Base-by-base conservation (phyloP, 1,139 yeast genomes). In the Sugiyamaella paludigena region DNA sequence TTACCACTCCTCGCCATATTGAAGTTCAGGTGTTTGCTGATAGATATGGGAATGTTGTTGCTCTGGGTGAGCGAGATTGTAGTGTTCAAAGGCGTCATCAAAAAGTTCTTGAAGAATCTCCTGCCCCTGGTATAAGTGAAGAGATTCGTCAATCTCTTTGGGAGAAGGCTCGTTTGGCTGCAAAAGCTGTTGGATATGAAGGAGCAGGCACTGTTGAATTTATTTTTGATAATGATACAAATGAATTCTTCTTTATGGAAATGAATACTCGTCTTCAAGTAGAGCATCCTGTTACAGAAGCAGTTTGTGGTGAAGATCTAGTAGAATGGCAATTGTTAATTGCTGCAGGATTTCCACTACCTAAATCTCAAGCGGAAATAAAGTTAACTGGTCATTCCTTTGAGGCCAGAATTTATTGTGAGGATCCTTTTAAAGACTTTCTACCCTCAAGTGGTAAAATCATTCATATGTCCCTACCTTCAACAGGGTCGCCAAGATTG, bases 321-420 rank as follows among this genome's bases (percentile, higher is more conserved):
- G 96, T 88, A 37, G 95, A 95, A 55, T 95, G 96, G 53, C 96
- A 88, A 72, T 84, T 88, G 60, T 95, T 87, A 69, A 86, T 88
- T 60, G 95, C 95, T 43, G 96, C 96, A 2, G 96, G 96, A 4
- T 58, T 63, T 53, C 69, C 69, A 9, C 56, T 66, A 32, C 69
- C 69, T 26, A 61, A 60, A 45, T 58, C 57, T n/a, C 69, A 66
- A 51, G 65, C 66, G 44, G 61, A 66, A 40, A 56, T 65, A 32
- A 47, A 53, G 16, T 53, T 65, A 32, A 52, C 54, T 7, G 69
- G 68, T 19, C 69, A 66, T 47, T 66, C 70, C 3, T 58, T 66
- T 42, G 70, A 66, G 53, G 68, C 68, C 7, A 59, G 70, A 33
- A 63, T 66, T 38, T 66, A 66, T 55, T 65, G 69, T 45, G 70